Evolutionary conservation across 306 rosid species (phyloP), one percentile per base, ranked within the genome.

Genomic region (Coriaria nepalensis): DNA sequence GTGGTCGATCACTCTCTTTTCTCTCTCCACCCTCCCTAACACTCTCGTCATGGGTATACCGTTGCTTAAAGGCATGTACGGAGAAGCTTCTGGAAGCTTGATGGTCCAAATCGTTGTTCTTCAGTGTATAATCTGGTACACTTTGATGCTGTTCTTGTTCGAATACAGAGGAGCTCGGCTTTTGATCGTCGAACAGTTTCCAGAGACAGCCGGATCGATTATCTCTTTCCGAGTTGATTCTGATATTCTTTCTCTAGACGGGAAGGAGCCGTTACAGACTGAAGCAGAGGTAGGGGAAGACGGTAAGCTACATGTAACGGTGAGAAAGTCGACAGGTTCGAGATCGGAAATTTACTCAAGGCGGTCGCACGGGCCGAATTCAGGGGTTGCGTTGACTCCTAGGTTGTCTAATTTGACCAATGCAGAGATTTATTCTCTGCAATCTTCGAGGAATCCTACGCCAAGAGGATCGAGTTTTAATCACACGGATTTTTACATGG

Each of bases 41-140:
- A 85, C 95, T 1, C 69, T 85, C 8, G 93, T 81, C 7, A 85
- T 85, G 95, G 95, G 95, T 0, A 85, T 85, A 12, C 95, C 95
- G 0, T 52, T 85, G 29, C 59, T 85, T 0, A 75, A 81, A 48
- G 95, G 87, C 11, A 86, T 86, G 95, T 86, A 81, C 10, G 87
- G 93, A 0, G 75, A 71, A 5, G 2, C n/a, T 7, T 73, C 84
- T 0, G 87, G 87, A 0, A 75, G 59, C 35, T 59, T 85, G 4
- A 85, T 81, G 93, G 87, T 85, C 2, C 95, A 85, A 42, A 78
- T 85, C 0, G 93, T 85, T 6, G 93, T 81, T 5, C 93, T 85
- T 10, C 95, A 85, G 46, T 81, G 93, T 37, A 81, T 86, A 33
- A 73, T 81, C 1, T 81, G 93, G 93, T 86, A 81, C 63, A 86